These are phyloP conservation scores for Heimioporus sp. DNA, from an alignment of 768 basidiomycete species.

Conservation along the genomic window DNA sequence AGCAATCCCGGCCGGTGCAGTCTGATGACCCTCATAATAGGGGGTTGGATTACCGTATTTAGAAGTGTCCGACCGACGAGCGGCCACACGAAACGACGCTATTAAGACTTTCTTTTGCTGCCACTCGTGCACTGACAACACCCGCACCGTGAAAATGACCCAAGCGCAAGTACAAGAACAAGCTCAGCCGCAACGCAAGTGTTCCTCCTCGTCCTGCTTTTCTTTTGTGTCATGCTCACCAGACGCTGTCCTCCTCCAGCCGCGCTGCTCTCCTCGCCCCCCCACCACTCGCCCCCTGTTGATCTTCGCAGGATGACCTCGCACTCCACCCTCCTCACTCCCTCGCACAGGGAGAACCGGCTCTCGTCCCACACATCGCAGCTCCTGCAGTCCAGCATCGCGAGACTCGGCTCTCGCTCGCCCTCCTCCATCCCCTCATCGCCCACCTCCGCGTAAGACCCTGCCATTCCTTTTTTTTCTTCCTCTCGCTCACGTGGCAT, in stretches of 20 bases:
- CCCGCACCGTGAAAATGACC: constrained; percentile 19
- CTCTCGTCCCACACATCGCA: constrained; percentile 47
- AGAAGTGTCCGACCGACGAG: neutral
- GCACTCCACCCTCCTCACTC: constrained; percentile 39
- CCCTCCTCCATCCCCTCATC: constrained; percentile 78
- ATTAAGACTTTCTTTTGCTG: constrained; percentile 19
- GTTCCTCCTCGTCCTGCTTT: neutral
- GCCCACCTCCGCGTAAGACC: constrained; percentile 70
- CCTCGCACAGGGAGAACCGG: constrained; percentile 37
- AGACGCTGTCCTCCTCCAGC: constrained; percentile 4
- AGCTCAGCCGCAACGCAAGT: constrained; percentile 22
- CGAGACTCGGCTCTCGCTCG: constrained; percentile 58
- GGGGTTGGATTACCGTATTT: constrained; percentile 6
- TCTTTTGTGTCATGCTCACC: neutral
- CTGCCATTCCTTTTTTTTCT: constrained; percentile 7
- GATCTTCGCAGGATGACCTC: constrained; percentile 61
- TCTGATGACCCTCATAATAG: neutral
- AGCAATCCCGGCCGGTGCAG: neutral
- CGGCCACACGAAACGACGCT: constrained; percentile 6
- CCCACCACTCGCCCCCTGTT: constrained; percentile 33
- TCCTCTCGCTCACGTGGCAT: constrained; percentile 5
- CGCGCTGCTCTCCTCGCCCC: constrained; percentile 11
- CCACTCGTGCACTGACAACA: too few relatives aligned
- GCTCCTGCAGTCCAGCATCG: constrained; percentile 41
- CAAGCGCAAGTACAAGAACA: constrained; percentile 14